A percentile compares a stretch with the other conserved stretches of the same genome.
Conservation (phyloP, 2,329 filamentous ascomycete genomes). For the Exophiala mesophila region DNA sequence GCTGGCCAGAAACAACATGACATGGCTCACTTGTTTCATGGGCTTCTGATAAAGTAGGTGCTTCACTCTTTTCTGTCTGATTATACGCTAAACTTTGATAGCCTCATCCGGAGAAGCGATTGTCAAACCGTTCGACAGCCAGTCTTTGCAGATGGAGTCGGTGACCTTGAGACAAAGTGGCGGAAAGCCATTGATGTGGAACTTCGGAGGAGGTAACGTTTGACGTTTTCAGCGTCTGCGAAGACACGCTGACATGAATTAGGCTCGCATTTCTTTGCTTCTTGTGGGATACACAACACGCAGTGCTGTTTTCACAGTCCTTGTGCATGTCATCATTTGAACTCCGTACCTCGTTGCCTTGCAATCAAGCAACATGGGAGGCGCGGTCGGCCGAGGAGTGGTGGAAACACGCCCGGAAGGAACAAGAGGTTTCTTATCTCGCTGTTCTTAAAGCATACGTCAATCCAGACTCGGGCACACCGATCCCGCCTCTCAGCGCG, state of each 20-base stretch:
- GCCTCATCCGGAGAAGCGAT: slow-evolving; percentile 48
- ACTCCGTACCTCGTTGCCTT: slow-evolving; percentile 53
- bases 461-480: slow-evolving; percentile 35
- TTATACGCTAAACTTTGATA: slow-evolving; percentile 1
- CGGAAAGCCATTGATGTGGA: slow-evolving; percentile 51
- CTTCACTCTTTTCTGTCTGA: background rate
- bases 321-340: slow-evolving; percentile 64
- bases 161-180: slow-evolving; percentile 47
- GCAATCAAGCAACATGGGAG: slow-evolving; percentile 54
- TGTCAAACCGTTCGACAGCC: slow-evolving; percentile 45
- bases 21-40: slow-evolving; percentile 58
- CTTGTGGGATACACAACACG: slow-evolving; percentile 63
- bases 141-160: slow-evolving; percentile 31
- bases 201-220: slow-evolving; percentile 49
- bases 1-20: slow-evolving; percentile 61
- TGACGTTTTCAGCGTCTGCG: no score
- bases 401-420: slow-evolving; percentile 39
- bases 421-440: slow-evolving; percentile 36
- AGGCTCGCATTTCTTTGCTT: slow-evolving; percentile 56
- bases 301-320: slow-evolving; percentile 61
- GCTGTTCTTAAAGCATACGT: slow-evolving; percentile 54
- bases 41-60: slow-evolving; percentile 46
- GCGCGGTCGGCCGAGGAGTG: slow-evolving; percentile 50
- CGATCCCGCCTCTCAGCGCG: slow-evolving; percentile 43
- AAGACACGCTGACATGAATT: background rate